These are phyloP conservation scores for Apiospora rasikravindrae DNA, from an alignment of 2,329 filamentous ascomycete species.

Conservation along the genomic window DNA sequence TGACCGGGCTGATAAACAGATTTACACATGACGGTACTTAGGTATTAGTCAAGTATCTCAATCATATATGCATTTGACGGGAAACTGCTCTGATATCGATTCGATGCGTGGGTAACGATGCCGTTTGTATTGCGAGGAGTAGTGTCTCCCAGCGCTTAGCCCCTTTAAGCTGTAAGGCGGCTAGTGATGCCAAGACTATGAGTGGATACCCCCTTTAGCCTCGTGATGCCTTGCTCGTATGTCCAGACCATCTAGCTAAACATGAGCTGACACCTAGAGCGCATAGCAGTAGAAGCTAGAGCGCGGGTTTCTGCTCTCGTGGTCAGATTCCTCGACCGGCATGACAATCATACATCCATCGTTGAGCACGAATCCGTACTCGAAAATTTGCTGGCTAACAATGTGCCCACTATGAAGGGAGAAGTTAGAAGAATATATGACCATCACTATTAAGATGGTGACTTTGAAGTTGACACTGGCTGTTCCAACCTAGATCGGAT, in stretches of 20 bases:
- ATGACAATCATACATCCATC: not conserved
- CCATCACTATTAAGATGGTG: not conserved
- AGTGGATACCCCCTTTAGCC: not conserved
- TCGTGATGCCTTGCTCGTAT: not conserved
- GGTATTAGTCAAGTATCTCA: not conserved
- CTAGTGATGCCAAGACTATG: not conserved
- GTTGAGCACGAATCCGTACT: not conserved
- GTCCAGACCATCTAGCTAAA: not conserved
- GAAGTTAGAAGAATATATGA: not conserved
- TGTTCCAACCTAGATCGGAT: rapidly evolving
- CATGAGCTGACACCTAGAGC: not conserved
- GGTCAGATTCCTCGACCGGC: not conserved
- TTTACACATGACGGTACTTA: not conserved
- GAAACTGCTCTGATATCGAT: not conserved
- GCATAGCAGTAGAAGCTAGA: not conserved
- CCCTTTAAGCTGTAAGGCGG: conserved; percentile 4
- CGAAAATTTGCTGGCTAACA: not conserved
- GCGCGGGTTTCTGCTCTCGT: not conserved
- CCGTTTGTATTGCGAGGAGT: not conserved
- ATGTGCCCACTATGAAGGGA: not conserved
- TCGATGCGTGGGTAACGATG: not conserved
- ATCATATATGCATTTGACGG: not conserved
- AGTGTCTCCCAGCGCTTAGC: not conserved
- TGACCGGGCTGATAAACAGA: no score
- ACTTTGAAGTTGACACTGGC: not conserved